Evolutionary conservation across 345 rosid species (phyloP).

Genomic region (Salix koriyanagi): DNA sequence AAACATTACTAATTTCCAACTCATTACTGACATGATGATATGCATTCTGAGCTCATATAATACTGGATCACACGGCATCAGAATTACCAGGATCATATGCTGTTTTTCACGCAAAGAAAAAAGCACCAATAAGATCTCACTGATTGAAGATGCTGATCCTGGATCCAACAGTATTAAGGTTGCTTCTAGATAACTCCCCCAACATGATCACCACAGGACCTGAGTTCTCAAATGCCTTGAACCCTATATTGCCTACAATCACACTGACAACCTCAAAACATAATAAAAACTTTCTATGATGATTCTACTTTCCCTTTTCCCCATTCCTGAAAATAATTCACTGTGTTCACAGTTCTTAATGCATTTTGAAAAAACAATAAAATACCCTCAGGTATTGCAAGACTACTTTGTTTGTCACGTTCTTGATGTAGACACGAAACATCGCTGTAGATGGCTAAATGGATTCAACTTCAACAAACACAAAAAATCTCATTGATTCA

Average conservation of each 20-base stretch:
- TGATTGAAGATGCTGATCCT: background rate
- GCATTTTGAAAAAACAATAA: background rate
- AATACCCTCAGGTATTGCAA: background rate
- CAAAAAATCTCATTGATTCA: background rate
- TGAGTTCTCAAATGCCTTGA: background rate
- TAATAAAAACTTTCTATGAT: background rate
- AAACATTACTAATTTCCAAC: conserved; percentile 5
- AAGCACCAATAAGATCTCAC: background rate
- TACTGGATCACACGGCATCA: background rate
- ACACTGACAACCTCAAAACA: background rate
- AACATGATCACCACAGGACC: background rate
- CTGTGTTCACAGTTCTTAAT: background rate
- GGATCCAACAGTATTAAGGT: background rate
- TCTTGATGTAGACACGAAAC: background rate
- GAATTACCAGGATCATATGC: background rate
- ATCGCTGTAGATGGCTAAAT: background rate
- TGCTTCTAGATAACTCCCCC: background rate
- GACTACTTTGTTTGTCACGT: background rate
- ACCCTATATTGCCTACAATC: background rate
- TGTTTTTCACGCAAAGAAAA: no score
- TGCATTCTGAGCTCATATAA: background rate
- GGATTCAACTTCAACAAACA: background rate
- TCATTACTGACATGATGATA: background rate
- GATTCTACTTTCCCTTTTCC: background rate
- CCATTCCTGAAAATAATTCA: background rate